Percentiles rank a stretch among this genome's conserved stretches.
Evolutionary conservation across 1,284 basidiomycete genomes (phyloP).

Genomic region (Malassezia yamatoensis): DNA sequence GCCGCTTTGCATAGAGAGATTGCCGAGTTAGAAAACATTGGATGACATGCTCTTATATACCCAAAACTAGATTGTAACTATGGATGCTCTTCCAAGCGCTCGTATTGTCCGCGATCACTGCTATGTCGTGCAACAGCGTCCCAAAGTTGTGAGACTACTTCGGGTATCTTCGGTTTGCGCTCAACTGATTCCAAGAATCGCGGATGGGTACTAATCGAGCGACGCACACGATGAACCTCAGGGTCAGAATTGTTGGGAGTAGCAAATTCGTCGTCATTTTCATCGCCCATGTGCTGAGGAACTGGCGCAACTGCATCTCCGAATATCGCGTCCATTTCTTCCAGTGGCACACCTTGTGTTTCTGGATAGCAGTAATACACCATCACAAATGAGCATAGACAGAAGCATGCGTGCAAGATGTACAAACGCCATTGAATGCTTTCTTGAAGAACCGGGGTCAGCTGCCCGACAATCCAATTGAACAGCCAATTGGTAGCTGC

Average conservation of each 20-base stretch:
- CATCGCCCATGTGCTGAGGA: constrained; percentile 32
- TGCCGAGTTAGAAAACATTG: constrained; percentile 15
- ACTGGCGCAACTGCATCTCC: constrained; percentile 42
- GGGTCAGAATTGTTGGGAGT: not conserved
- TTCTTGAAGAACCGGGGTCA: constrained; percentile 80
- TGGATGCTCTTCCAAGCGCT: not conserved
- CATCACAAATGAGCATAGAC: constrained; percentile 67
- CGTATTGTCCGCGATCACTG: constrained; percentile 1
- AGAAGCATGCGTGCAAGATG: constrained; percentile 92
- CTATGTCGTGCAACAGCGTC: not conserved
- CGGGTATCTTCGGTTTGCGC: not conserved
- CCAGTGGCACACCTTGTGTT: constrained; percentile 53
- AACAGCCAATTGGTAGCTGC: constrained; percentile 62
- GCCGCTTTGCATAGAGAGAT: constrained; percentile 27
- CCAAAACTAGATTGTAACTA: not conserved
- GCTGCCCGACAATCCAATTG: constrained; percentile 77
- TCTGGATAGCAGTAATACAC: constrained; percentile 57
- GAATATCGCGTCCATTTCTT: constrained; percentile 53
- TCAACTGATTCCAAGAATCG: constrained; percentile 9
- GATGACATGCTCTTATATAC: not conserved
- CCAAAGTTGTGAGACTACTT: not conserved
- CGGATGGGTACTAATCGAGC: constrained; percentile 16
- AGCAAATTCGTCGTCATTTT: constrained; percentile 6
- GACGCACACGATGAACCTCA: constrained; percentile 7
- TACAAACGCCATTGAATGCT: constrained; percentile 84